Evolutionary conservation across 1,139 yeast species (phyloP), one percentile per base, ranked within the genome.

Genomic region (Suhomyces yuchorum): DNA sequence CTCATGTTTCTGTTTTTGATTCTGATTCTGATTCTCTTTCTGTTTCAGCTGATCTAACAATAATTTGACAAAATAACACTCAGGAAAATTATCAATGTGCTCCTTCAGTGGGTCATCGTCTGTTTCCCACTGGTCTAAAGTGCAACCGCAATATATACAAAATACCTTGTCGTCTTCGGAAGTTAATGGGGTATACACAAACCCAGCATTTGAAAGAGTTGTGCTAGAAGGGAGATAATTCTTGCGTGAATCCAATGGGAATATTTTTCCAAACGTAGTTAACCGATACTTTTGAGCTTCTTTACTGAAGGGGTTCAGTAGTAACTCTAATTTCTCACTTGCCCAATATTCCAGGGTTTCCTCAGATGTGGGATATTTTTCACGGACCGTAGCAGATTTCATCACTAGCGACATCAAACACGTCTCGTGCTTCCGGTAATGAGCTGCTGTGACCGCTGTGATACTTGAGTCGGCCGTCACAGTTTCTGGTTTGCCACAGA

Each of bases 111-210:
- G 95, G 51, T 79, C 82, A 64, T 89, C 96, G 2, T 71, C 72
- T 0, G 67, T 64, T 53, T 81, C 89, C 96, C 96, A 89, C 4
- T 83, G 84, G 53, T 84, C 89, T 18, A 89, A 69, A 1, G 84
- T 73, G 17, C 83, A 70, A 7, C 80, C 84, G 63, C 96, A 89
- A 58, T 85, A 87, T 52, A 84, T 73, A 57, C 96, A 89, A 11
- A 78, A 73, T 0, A 82, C 87, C n/a, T 81, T 67, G 60, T 87
- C 96, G 53, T 84, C 88, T 20, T 66, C 72, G 2, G 56, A 55
- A 3, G 68, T 66, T 12, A 64, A 54, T 0, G 85, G 80, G 12
- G 76, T 63, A 54, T 73, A 80, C 46, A 75, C 74, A 54, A 84
- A 81, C 1, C 89, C 88, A 9, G 84, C 82, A 37, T 64, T 63